Percentiles rank a stretch among this genome's conserved stretches.
phyloP scores from a whole-genome alignment of 108 stramenopile species.

The Fragilaria radians region DNA sequence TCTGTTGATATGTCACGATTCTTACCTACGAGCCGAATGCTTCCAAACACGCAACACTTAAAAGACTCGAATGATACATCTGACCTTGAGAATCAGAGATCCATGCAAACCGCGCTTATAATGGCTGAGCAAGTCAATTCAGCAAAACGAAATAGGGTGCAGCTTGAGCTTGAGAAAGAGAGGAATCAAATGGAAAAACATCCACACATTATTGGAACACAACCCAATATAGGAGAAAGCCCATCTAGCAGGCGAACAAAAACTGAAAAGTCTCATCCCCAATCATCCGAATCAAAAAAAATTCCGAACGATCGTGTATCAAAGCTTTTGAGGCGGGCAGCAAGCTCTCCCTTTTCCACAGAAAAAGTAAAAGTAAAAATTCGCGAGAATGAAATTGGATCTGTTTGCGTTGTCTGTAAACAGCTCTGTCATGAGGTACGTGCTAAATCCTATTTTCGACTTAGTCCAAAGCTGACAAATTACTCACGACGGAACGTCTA shows the following conservation, averaged over 20 bases:
- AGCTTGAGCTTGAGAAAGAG: neutral
- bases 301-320: neutral
- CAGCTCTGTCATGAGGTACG: slow-evolving; percentile 26
- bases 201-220: neutral
- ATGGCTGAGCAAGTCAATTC: neutral
- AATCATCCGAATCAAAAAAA: neutral
- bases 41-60: neutral
- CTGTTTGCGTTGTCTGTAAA: slow-evolving; percentile 46
- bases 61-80: neutral
- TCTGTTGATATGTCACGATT: neutral
- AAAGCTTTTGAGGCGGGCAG: slow-evolving; percentile 1
- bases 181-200: neutral
- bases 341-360: neutral
- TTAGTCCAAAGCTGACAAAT: neutral
- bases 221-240: neutral
- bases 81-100: neutral
- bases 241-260: neutral
- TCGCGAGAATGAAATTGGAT: slow-evolving; percentile 4
- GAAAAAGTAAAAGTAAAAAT: slow-evolving; percentile 8
- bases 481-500: slow-evolving; percentile 7
- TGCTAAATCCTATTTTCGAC: neutral
- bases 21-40: neutral
- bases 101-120: slow-evolving; percentile 2
- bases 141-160: neutral
- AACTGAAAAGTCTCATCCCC: neutral